Evolutionary conservation across 176 grass and related monocot species (phyloP).

Genomic region (Guadua angustifolia): DNA sequence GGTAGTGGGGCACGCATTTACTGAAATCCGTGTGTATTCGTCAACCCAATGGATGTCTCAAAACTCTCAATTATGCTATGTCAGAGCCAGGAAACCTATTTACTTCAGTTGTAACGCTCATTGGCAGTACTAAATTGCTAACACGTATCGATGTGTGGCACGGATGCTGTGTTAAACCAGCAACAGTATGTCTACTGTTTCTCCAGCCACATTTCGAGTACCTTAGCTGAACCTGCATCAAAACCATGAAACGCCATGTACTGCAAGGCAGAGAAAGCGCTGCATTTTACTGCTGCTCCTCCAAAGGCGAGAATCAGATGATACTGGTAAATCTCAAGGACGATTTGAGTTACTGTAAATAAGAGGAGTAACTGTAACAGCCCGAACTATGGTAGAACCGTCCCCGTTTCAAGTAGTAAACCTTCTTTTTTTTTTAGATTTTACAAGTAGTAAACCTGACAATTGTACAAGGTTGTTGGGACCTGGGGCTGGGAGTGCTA

Average conservation of each 20-base stretch:
- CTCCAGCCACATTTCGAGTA: background rate
- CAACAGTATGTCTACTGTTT: background rate
- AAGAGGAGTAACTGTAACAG: background rate
- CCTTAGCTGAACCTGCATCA: background rate
- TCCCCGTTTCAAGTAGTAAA: background rate
- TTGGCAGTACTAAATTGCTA: background rate
- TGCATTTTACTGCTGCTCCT: background rate
- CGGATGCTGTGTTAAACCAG: background rate
- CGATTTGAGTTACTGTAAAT: background rate
- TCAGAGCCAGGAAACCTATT: background rate
- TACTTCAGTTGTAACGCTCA: background rate
- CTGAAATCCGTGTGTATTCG: background rate
- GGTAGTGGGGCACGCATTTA: background rate
- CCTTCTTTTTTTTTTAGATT: background rate
- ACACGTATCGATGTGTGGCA: background rate
- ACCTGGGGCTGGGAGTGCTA: background rate
- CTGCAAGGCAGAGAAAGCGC: background rate
- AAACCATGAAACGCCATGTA: background rate
- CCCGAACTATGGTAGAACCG: background rate
- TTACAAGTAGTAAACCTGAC: background rate
- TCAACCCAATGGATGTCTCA: background rate
- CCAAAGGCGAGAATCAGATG: background rate
- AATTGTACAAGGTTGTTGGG: background rate
- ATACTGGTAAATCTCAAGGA: background rate
- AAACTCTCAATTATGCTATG: no score